Evolutionary conservation across 1,284 basidiomycete genomes (phyloP), one percentile per base, ranked within the genome.

Genomic region (Cerioporus squamosus): DNA sequence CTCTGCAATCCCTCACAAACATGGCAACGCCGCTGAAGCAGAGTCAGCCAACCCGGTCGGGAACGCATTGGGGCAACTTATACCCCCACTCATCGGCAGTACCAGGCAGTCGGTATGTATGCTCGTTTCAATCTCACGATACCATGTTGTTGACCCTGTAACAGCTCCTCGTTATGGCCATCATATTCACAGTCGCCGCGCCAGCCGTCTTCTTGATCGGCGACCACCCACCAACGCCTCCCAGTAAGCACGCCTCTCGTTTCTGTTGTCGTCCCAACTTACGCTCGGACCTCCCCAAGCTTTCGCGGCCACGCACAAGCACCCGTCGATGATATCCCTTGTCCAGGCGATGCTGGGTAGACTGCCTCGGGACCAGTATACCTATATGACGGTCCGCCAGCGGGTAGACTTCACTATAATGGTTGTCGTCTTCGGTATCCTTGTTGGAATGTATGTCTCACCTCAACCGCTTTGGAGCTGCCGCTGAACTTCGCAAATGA

Each of bases 101-200:
- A 76, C 81, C 0, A 76, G 83, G 31, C 74, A 81, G 66, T 88
- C 88, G 43, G 88, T 66, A 31, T 40, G 60, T 55, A 20, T 33
- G 23, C 8, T 42, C 18, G 9, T 24, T 0, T 17, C 23, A 6
- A 39, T 8, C 22, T 2, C 12, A 12, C 39, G 2, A 3, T 22
- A 3, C 18, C 14, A n/a, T 22, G 49, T n/a, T n/a, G n/a, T 24
- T 52, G n/a, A 55, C 12, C 23, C 38, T 42, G 26, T 8, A 24
- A 10, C 62, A 92, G 90, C 78, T 93, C 43, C 75, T 93, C 7
- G 74, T 90, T 8, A 78, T 93, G 20, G 91, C 79, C 0, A 87
- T 92, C 57, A 81, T 91, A 14, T 83, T 81, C n/a, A 87, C 87
- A 2, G 88, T 74, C 2, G 80, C 78, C 1, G 68, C 76, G 3